A percentile compares a stretch with the other conserved stretches of the same genome.
These are phyloP conservation scores for Gymnopus androsaceus DNA, from an alignment of 1,284 basidiomycete species.

Conservation along the genomic window DNA sequence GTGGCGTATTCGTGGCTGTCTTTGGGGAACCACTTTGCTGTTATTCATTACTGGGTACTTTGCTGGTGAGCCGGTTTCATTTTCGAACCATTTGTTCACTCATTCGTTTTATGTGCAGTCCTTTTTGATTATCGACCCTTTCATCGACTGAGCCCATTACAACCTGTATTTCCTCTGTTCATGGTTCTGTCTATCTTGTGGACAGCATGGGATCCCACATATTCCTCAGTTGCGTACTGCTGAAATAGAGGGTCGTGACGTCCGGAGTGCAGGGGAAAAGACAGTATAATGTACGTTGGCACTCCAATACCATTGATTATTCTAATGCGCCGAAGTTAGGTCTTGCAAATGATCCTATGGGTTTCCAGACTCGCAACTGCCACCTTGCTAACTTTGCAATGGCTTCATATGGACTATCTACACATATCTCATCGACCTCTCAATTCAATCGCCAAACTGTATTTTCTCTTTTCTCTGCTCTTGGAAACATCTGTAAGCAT, in stretches of 20 bases:
- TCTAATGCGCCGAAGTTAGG: constrained; percentile 35
- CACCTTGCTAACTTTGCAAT: constrained; percentile 43
- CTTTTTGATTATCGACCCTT: constrained; percentile 33
- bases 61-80: constrained; percentile 42
- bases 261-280: constrained; percentile 64
- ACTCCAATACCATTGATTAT: constrained; percentile 1
- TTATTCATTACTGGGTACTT: constrained; percentile 45
- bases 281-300: constrained; percentile 57
- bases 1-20: constrained; percentile 64
- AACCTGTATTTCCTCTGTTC: constrained; percentile 49
- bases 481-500: constrained; percentile 56
- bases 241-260: constrained; percentile 64
- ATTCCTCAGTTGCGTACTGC: constrained; percentile 57
- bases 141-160: constrained; percentile 25
- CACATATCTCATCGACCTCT: constrained; percentile 36
- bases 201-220: constrained; percentile 79
- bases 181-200: constrained; percentile 61
- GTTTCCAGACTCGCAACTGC: constrained; percentile 55
- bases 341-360: constrained; percentile 61
- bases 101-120: constrained; percentile 26
- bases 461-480: constrained; percentile 45
- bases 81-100: constrained; percentile 1
- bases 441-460: constrained; percentile 40
- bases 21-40: constrained; percentile 56
- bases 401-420: constrained; percentile 42